phyloP scores from a whole-genome alignment of 2,329 filamentous ascomycete species.

The Capronia epimyces region DNA sequence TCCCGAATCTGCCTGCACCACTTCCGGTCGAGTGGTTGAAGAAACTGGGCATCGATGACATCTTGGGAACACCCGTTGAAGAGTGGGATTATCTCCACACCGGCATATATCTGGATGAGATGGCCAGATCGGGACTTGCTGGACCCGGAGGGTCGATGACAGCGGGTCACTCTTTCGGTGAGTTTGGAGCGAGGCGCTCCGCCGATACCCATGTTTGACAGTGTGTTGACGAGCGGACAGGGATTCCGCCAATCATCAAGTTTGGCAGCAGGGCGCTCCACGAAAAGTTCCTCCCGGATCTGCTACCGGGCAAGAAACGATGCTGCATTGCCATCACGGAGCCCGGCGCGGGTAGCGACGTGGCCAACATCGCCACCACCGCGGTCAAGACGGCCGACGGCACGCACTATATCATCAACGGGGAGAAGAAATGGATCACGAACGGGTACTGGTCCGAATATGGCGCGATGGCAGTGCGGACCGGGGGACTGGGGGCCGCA shows the following conservation, averaged over 20 bases:
- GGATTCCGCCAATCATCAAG: conserved; percentile 65
- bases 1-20: conserved; percentile 65
- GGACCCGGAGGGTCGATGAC: conserved; percentile 63
- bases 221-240: conserved; percentile 31
- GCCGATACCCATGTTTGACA: too few relatives aligned
- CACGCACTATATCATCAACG: conserved; percentile 59
- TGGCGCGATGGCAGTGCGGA: conserved; percentile 66
- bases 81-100: conserved; percentile 69
- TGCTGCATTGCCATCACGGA: conserved; percentile 75
- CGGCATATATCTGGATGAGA: conserved; percentile 66
- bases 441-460: conserved; percentile 67
- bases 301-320: conserved; percentile 61
- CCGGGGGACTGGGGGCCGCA: conserved; percentile 57
- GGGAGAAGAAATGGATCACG: conserved; percentile 76
- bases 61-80: conserved; percentile 62
- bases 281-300: conserved; percentile 61
- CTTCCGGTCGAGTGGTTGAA: conserved; percentile 64
- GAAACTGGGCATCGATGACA: conserved; percentile 58
- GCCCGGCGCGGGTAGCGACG: conserved; percentile 67
- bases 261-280: conserved; percentile 60
- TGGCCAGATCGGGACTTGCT: conserved; percentile 59
- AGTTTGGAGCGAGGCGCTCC: neutral
- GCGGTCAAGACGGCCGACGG: conserved; percentile 59
- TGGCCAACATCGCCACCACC: conserved; percentile 65
- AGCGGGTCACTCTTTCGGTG: conserved; percentile 60